Evolutionary conservation across 352 stramenopile species (phyloP), one percentile per base, ranked within the genome.

Genomic region (Globisporangium paroecandrum): DNA sequence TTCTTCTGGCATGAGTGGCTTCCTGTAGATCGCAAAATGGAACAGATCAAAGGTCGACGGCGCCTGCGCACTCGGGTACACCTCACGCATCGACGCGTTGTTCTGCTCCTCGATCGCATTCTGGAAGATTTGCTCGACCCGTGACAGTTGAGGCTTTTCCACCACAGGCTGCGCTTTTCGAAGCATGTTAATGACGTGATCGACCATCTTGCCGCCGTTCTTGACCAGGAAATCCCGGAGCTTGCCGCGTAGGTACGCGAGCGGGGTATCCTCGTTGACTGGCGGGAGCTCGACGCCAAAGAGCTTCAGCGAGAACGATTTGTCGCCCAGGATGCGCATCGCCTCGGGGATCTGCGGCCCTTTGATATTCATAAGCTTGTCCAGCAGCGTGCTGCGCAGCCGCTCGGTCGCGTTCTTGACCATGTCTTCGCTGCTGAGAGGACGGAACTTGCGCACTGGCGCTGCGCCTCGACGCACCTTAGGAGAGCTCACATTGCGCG

Each of bases 11-110:
- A n/a, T 55, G 18, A 76, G 38, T 18, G 69, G 58, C 24, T 64
- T 71, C 24, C 76, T 74, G 58, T 90, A 91, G 1, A 93, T 81
- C 8, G 77, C 81, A 49, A 93, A 89, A 38, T 93, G 83, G 54
- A 91, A 93, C 18, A 93, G 34, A 49, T 93, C 85, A 54, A 91
- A 91, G 5, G 55, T 77, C 9, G 83, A 87, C 4, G 38, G 3
- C 13, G 65, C 62, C n/a, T 73, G 65, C 13, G 73, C 81, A 59
- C 84, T 68, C 38, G 81, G 76, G 53, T 85, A 89, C 46, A 79
- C 29, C 29, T 69, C 38, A 7, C 38, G 69, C 58, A 13, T 1
- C 2, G 61, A 34, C 12, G 58, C n/a, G 9, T 27, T 58, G 12
- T 72, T 67, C 32, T 67, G 71, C 8, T 72, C 64, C 4, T 36